A percentile compares a stretch with the other conserved stretches of the same genome.
phyloP scores from a whole-genome alignment of 352 stramenopile species.

The Phytopythium sindhum region DNA sequence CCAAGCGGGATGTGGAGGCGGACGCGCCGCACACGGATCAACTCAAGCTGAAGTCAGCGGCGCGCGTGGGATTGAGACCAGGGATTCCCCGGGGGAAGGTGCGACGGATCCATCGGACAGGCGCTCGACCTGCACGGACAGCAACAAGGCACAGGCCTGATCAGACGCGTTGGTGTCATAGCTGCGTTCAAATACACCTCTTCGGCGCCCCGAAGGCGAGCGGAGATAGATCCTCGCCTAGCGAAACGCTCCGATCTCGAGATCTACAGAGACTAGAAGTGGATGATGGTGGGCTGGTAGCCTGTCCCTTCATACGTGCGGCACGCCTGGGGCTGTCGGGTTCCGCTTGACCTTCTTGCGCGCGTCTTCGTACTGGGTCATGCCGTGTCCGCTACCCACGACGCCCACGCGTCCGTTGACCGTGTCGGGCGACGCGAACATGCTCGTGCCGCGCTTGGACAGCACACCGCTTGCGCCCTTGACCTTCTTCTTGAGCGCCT shows the following conservation, averaged over 20 bases:
- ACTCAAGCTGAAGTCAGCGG: too few species aligned
- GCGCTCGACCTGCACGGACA: neutral
- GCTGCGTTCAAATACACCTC: neutral
- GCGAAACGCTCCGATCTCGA: neutral
- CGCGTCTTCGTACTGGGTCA: constrained; percentile 75
- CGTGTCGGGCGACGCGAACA: constrained; percentile 87
- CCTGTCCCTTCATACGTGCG: neutral
- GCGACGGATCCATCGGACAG: too few species aligned
- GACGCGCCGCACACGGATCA: too few species aligned
- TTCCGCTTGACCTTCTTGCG: constrained; percentile 39
- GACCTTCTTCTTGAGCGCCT: constrained; percentile 68
- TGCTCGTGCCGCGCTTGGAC: constrained; percentile 79
- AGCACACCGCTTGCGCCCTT: constrained; percentile 68
- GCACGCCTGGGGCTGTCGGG: neutral
- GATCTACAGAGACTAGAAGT: too few species aligned
- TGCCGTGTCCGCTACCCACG: constrained; percentile 82
- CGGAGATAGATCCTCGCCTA: neutral
- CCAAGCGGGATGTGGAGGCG: too few species aligned
- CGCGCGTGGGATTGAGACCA: too few species aligned
- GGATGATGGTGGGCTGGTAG: too few species aligned
- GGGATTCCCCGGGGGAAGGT: too few species aligned
- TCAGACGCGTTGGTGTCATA: neutral
- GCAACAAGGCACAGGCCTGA: neutral
- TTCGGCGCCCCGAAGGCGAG: neutral
- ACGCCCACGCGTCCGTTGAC: constrained; percentile 84